Conservation (phyloP, 2,329 filamentous ascomycete species). For the Neopestalotiopsis clavispora region DNA sequence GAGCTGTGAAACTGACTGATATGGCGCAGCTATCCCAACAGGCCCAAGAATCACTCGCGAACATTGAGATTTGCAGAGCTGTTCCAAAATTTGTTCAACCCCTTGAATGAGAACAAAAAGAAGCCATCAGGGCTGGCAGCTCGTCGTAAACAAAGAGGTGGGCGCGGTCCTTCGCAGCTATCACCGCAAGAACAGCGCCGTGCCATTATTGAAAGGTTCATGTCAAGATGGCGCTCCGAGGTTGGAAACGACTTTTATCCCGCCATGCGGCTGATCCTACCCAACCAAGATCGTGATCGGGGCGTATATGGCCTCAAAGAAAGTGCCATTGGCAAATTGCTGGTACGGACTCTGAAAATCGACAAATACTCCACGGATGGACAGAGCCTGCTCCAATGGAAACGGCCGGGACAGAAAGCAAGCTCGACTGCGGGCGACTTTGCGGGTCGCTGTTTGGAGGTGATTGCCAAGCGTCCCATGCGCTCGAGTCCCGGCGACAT, state of each 20-base stretch:
- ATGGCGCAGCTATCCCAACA: conserved; percentile 75
- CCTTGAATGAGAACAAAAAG: conserved; percentile 78
- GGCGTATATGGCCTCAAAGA: conserved; percentile 96
- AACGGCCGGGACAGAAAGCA: conserved; percentile 74
- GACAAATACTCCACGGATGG: conserved; percentile 90
- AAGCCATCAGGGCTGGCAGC: conserved; percentile 63
- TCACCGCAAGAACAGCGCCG: conserved; percentile 79
- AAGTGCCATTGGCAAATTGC: conserved; percentile 82
- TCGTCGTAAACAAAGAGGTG: conserved; percentile 62
- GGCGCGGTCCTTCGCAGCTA: conserved; percentile 60
- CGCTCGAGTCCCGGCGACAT: conserved; percentile 75
- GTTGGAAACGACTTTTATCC: conserved; percentile 95
- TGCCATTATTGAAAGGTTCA: conserved; percentile 84
- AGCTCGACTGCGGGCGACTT: conserved; percentile 85
- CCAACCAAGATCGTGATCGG: conserved; percentile 90
- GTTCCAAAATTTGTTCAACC: conserved; percentile 80
- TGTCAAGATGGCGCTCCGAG: conserved; percentile 83
- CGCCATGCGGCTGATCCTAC: conserved; percentile 86
- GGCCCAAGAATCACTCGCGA: conserved; percentile 78
- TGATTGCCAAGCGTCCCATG: conserved; percentile 83
- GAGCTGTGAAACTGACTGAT: conserved; percentile 13
- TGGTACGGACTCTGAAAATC: conserved; percentile 94
- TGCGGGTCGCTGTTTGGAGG: conserved; percentile 84
- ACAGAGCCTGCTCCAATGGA: conserved; percentile 87
- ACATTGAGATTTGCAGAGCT: conserved; percentile 85